Conservation (phyloP, 495 filamentous ascomycete genomes). For the Neurospora sp. region DNA sequence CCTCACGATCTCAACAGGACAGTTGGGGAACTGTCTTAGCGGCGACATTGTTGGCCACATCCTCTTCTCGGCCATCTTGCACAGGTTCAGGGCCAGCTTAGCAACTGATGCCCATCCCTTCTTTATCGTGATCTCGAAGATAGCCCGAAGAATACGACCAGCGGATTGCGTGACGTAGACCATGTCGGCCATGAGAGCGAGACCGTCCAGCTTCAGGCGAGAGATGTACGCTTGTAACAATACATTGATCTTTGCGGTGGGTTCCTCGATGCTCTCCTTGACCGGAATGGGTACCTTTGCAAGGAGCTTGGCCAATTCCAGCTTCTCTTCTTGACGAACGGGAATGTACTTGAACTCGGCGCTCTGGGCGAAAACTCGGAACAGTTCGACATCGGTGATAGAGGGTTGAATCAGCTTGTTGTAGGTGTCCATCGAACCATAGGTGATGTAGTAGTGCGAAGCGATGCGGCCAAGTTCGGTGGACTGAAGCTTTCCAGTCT, state of each 20-base stretch:
- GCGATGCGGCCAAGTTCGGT: constrained; percentile 93
- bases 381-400: constrained; percentile 85
- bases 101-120: constrained; percentile 94
- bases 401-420: constrained; percentile 90
- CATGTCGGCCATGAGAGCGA: constrained; percentile 96
- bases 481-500: constrained; percentile 75
- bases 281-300: constrained; percentile 88
- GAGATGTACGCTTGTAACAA: constrained; percentile 95
- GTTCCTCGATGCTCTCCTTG: constrained; percentile 95
- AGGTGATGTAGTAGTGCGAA: constrained; percentile 96
- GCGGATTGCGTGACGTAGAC: constrained; percentile 98
- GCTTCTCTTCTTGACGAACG: constrained; percentile 92
- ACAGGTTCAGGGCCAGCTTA: constrained; percentile 85
- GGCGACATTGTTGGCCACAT: constrained; percentile 99
- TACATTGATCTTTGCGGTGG: constrained; percentile 98
- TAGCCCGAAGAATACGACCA: constrained; percentile 86
- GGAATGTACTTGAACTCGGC: constrained; percentile 99
- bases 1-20: constrained; percentile 73
- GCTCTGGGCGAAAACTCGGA: constrained; percentile 94
- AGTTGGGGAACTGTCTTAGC: constrained; percentile 77
- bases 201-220: constrained; percentile 81
- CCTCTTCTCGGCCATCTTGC: constrained; percentile 98
- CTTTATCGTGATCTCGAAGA: constrained; percentile 93
- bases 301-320: constrained; percentile 88
- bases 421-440: constrained; percentile 93